Evolutionary conservation across 139 green algal genomes (phyloP).

Genomic region (Micractinium sp.): DNA sequence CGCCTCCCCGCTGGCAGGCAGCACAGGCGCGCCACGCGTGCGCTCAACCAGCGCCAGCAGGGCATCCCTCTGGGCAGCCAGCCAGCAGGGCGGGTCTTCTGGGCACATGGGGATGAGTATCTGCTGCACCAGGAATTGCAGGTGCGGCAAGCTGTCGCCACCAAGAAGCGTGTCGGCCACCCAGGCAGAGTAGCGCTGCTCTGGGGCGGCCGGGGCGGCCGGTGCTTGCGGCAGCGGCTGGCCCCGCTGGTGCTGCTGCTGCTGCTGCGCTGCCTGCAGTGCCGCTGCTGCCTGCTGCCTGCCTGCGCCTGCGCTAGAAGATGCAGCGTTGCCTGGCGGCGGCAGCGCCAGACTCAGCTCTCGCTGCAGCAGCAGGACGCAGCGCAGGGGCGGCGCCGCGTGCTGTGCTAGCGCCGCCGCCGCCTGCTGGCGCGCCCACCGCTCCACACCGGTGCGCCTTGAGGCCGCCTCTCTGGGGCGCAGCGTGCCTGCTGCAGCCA

Average conservation of each 20-base stretch:
- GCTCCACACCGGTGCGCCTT: not conserved
- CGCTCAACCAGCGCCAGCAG: not conserved
- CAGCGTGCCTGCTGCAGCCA: not conserved
- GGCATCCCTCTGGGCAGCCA: conserved; percentile 12
- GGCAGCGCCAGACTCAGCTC: not conserved
- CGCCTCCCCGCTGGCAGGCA: not conserved
- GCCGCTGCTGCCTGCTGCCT: not conserved
- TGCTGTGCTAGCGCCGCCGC: conserved; percentile 3
- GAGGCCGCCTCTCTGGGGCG: not conserved
- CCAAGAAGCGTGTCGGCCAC: not conserved
- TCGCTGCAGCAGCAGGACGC: conserved; percentile 21
- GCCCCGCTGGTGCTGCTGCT: not conserved
- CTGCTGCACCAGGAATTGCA: conserved; percentile 31
- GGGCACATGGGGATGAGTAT: conserved; percentile 28
- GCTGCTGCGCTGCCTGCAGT: not conserved
- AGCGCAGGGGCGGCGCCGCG: not conserved
- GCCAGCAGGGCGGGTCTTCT: not conserved
- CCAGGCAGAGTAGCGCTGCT: not conserved
- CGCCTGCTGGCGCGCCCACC: not conserved
- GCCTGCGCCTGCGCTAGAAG: too few species aligned
- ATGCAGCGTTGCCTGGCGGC: not conserved
- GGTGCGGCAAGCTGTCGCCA: not conserved
- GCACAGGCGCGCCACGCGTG: not conserved
- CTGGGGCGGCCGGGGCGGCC: not conserved
- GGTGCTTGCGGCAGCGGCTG: not conserved